A percentile compares a stretch with the other conserved stretches of the same genome.
Conservation (phyloP, 129 eudicot genomes). For the Pulicaria dysenterica region DNA sequence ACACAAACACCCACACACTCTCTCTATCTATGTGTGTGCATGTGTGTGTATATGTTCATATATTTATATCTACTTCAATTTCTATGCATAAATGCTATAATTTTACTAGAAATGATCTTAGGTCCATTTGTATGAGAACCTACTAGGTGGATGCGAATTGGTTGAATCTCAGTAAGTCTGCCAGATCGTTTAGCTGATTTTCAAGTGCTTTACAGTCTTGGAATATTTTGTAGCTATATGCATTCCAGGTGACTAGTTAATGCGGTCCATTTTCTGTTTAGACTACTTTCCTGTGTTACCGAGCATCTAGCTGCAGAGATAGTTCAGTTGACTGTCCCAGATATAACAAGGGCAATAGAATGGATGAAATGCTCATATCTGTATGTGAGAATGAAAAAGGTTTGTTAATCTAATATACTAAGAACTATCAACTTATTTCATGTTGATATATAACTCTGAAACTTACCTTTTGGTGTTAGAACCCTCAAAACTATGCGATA, state of each 20-base stretch:
- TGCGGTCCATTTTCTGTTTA: conserved; percentile 41
- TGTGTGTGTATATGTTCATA: background rate
- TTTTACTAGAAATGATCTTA: conserved; percentile 36
- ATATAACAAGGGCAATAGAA: conserved; percentile 90
- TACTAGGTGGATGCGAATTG: conserved; percentile 87
- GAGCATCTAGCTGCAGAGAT: conserved; percentile 99
- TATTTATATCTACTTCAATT: conserved; percentile 3
- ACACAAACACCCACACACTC: background rate
- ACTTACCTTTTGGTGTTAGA: conserved; percentile 51
- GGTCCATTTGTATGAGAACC: conserved; percentile 95
- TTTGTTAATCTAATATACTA: conserved; percentile 32
- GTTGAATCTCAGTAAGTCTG: conserved; percentile 96
- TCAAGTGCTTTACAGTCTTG: background rate
- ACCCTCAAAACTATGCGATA: conserved; percentile 76
- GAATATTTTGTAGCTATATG: background rate
- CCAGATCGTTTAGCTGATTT: conserved; percentile 31
- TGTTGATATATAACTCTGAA: conserved; percentile 36
- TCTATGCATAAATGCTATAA: conserved; percentile 23
- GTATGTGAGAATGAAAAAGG: conserved; percentile 96
- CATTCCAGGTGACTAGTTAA: conserved; percentile 23
- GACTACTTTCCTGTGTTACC: conserved; percentile 88
- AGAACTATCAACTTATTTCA: conserved; percentile 10
- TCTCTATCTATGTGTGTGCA: background rate
- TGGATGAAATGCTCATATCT: conserved; percentile 97
- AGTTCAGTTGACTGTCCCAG: conserved; percentile 87